Evolutionary conservation across 148 eudicot genomes (phyloP).

Genomic region (Dianthus caryophyllus): DNA sequence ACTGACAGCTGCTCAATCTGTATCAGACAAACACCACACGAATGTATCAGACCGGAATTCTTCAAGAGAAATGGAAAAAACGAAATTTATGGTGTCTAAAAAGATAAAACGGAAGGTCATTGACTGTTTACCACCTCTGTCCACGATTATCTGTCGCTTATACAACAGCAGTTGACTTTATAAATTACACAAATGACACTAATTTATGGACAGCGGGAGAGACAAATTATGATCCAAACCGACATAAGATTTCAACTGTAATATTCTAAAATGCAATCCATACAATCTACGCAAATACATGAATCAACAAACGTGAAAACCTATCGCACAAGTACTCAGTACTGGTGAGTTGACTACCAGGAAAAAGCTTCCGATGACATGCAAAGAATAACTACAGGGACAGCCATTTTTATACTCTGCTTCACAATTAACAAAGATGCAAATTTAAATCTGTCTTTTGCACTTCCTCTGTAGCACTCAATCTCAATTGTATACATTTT

Average conservation of each 20-base stretch:
- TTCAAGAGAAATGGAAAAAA: not conserved
- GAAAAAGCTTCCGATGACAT: not conserved
- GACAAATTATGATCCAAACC: not conserved
- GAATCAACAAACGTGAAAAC: not conserved
- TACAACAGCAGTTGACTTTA: too few relatives aligned
- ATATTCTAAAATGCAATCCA: not conserved
- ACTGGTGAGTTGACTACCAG: not conserved
- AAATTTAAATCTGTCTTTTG: too few relatives aligned
- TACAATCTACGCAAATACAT: not conserved
- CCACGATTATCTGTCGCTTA: not conserved
- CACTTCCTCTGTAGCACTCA: too few relatives aligned
- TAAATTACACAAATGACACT: not conserved
- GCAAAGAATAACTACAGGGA: too few relatives aligned
- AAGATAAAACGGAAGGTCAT: too few relatives aligned
- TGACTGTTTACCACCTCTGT: too few relatives aligned
- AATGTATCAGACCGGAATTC: not conserved
- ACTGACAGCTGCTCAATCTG: conserved; percentile 62
- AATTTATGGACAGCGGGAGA: not conserved
- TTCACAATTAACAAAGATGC: too few relatives aligned
- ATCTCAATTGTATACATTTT: too few relatives aligned
- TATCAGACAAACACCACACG: not conserved
- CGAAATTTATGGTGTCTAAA: too few relatives aligned
- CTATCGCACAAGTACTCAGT: not conserved
- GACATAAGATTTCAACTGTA: not conserved
- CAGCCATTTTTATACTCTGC: not conserved